A percentile compares a stretch with the other conserved stretches of the same genome.
Evolutionary conservation across 2,329 filamentous ascomycete genomes (phyloP).

Genomic region (Penicillium janthinellum): DNA sequence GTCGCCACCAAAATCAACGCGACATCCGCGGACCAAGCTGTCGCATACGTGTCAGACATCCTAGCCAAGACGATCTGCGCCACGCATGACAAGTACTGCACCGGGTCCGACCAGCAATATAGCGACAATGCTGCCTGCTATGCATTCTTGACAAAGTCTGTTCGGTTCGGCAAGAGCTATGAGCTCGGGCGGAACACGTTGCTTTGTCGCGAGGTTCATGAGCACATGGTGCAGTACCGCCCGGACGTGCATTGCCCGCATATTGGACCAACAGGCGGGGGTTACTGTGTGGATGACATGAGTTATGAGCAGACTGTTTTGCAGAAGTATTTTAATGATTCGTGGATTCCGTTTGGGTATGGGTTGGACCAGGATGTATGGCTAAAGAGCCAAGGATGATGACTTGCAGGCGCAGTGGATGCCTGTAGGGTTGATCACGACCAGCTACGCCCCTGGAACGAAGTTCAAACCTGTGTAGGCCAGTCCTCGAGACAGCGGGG

Average conservation of each 20-base stretch:
- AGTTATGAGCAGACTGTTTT: conserved; percentile 26
- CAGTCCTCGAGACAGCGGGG: too few species aligned
- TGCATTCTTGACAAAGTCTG: conserved; percentile 20
- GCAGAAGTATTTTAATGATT: conserved; percentile 27
- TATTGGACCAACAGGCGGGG: conserved; percentile 31
- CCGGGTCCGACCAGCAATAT: conserved; percentile 27
- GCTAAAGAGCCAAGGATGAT: conserved; percentile 3
- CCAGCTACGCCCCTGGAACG: background rate
- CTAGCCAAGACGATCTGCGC: conserved; percentile 26
- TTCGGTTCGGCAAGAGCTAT: conserved; percentile 28
- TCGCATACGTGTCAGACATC: conserved; percentile 17
- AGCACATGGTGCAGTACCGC: conserved; percentile 32
- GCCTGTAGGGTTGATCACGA: background rate
- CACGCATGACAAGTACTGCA: conserved; percentile 25
- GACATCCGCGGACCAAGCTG: conserved; percentile 12
- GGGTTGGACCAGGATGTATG: conserved; percentile 24
- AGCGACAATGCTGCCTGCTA: conserved; percentile 18
- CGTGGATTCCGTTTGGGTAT: conserved; percentile 29
- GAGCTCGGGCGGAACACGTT: conserved; percentile 32
- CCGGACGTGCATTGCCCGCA: conserved; percentile 31
- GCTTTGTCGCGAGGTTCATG: conserved; percentile 33
- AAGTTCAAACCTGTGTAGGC: too few species aligned
- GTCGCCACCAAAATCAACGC: conserved; percentile 23
- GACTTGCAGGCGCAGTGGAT: background rate
- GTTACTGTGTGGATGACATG: conserved; percentile 34